phyloP scores from a whole-genome alignment of 306 rosid genomes.

The Neltuma alba region DNA sequence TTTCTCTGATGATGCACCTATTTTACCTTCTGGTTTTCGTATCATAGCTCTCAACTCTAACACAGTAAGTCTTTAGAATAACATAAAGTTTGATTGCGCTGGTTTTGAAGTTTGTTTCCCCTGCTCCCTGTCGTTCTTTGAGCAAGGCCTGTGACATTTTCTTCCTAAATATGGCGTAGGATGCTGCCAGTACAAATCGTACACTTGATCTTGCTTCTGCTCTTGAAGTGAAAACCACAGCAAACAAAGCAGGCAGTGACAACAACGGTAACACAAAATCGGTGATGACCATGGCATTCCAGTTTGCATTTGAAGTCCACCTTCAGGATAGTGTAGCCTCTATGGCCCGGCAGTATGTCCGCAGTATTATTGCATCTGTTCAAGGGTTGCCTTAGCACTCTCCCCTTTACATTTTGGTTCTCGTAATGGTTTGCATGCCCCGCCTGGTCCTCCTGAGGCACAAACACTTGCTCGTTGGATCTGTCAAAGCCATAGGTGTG shows the following conservation, averaged over 20 bases:
- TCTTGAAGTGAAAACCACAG: constrained; percentile 81
- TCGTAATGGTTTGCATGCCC: constrained; percentile 58
- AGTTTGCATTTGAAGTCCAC: constrained; percentile 86
- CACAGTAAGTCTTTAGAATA: constrained; percentile 46
- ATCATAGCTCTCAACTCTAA: constrained; percentile 83
- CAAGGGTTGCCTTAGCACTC: constrained; percentile 96
- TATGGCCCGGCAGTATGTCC: constrained; percentile 93
- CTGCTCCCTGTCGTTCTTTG: neutral
- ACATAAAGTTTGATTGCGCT: neutral
- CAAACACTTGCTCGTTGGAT: constrained; percentile 88
- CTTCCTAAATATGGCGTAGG: constrained; percentile 52
- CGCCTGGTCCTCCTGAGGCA: constrained; percentile 92
- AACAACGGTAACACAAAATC: constrained; percentile 72
- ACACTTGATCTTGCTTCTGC: constrained; percentile 98
- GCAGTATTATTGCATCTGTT: constrained; percentile 90
- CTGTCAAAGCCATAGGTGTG: constrained; percentile 76
- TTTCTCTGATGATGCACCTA: constrained; percentile 93
- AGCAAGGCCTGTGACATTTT: constrained; percentile 1
- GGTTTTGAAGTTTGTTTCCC: neutral
- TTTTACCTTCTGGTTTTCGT: constrained; percentile 94
- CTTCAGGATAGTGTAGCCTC: constrained; percentile 86
- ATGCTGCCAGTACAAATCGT: constrained; percentile 78
- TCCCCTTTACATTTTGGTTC: constrained; percentile 80
- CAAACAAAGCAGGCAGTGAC: constrained; percentile 65
- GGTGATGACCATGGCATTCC: constrained; percentile 99